These are phyloP conservation scores for Fusarium xyrophilum DNA, from an alignment of 2,329 filamentous ascomycete species.

Conservation along the genomic window DNA sequence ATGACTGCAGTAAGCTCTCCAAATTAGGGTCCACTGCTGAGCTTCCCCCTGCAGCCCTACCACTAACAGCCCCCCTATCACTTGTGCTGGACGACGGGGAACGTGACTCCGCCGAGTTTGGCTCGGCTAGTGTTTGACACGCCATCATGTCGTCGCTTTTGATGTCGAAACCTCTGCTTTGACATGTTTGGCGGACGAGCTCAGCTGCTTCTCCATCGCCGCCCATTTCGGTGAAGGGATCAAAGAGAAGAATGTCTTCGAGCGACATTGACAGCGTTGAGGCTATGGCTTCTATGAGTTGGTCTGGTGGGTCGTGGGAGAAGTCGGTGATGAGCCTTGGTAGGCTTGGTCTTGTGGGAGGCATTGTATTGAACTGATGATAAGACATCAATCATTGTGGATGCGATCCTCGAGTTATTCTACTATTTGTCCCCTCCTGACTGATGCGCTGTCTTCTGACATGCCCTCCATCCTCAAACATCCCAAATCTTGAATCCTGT, in stretches of 20 bases:
- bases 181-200: conserved; percentile 22
- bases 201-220: conserved; percentile 49
- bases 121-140: conserved; percentile 54
- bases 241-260: conserved; percentile 46
- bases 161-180: conserved; percentile 43
- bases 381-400: not conserved
- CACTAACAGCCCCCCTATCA: not conserved
- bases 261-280: conserved; percentile 47
- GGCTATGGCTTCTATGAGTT: conserved; percentile 46
- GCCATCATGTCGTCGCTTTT: conserved; percentile 51
- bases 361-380: conserved; percentile 2
- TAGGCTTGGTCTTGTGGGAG: conserved; percentile 19
- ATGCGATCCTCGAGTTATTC: not conserved
- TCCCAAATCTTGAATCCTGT: conserved; percentile 12
- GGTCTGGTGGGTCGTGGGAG: conserved; percentile 37
- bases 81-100: not conserved
- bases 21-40: conserved; percentile 30
- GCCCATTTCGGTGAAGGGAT: conserved; percentile 55
- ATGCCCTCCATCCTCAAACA: not conserved
- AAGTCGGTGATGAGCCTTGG: conserved; percentile 37
- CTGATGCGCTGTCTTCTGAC: not conserved
- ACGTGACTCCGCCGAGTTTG: conserved; percentile 20
- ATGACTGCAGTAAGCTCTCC: conserved; percentile 51
- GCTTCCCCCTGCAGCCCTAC: conserved; percentile 13
- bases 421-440: not conserved